Conservation (phyloP, 441 rosid genomes). For the Heliophila coronopifolia region DNA sequence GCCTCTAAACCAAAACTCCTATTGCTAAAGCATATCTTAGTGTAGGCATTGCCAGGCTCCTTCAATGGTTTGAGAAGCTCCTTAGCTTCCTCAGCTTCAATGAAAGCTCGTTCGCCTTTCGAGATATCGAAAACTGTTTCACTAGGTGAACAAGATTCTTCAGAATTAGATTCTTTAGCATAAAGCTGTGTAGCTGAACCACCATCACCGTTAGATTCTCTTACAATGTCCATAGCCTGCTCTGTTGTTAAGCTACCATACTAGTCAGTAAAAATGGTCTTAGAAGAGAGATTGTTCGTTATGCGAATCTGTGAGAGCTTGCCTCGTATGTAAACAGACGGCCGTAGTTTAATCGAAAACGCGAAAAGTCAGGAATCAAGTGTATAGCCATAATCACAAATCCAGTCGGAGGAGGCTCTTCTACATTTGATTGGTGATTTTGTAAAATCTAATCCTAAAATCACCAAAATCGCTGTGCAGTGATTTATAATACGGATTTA, state of each 20-base stretch:
- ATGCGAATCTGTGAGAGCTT: conserved; percentile 65
- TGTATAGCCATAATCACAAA: conserved; percentile 30
- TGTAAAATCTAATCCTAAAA: background rate
- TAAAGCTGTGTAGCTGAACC: conserved; percentile 87
- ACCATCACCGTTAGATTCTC: conserved; percentile 93
- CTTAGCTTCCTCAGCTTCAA: conserved; percentile 79
- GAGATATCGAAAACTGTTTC: conserved; percentile 72
- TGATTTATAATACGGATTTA: background rate
- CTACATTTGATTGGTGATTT: too few species aligned
- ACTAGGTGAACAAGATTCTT: conserved; percentile 26
- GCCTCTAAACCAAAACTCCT: conserved; percentile 82
- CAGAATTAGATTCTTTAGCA: conserved; percentile 44
- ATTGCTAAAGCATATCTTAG: conserved; percentile 82
- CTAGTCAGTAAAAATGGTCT: conserved; percentile 72
- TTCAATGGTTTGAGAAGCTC: conserved; percentile 63
- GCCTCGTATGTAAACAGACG: conserved; percentile 72
- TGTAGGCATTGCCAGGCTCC: conserved; percentile 61
- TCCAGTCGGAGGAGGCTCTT: background rate
- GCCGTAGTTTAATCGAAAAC: conserved; percentile 79
- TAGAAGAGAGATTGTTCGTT: conserved; percentile 56
- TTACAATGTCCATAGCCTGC: conserved; percentile 76
- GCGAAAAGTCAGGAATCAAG: conserved; percentile 47
- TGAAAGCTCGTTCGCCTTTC: conserved; percentile 56
- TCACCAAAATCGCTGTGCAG: background rate
- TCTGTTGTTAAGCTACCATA: conserved; percentile 62